These are phyloP conservation scores for Fusarium tricinctum DNA, from an alignment of 2,329 filamentous ascomycete genomes.

Conservation along the genomic window DNA sequence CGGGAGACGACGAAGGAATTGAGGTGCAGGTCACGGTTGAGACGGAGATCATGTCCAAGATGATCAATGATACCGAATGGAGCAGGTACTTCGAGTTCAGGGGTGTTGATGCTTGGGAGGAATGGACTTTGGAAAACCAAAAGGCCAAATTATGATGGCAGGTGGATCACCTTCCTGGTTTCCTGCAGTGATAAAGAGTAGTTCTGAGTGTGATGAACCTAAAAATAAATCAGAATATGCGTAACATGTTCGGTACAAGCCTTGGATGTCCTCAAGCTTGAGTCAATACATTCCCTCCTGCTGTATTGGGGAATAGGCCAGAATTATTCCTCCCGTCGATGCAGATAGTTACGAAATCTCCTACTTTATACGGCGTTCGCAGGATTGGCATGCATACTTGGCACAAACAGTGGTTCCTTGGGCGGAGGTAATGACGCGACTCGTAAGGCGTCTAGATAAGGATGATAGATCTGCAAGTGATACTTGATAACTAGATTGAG, in stretches of 20 bases:
- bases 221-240: neutral
- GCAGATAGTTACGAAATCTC: neutral
- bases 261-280: no score
- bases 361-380: neutral
- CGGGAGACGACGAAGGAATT: conserved; percentile 53
- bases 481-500: no score
- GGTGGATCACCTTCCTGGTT: neutral
- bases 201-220: neutral
- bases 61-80: conserved; percentile 55
- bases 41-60: conserved; percentile 48
- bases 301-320: no score
- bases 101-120: conserved; percentile 50
- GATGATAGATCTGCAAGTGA: neutral
- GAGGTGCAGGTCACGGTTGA: conserved; percentile 55
- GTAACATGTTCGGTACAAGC: no score
- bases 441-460: neutral
- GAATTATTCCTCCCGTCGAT: no score
- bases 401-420: neutral
- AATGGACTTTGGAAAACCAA: neutral
- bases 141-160: conserved; percentile 9
- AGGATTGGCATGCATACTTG: neutral
- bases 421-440: neutral
- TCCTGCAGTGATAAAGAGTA: no score
- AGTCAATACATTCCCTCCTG: no score
- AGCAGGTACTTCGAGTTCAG: conserved; percentile 56